Base-by-base conservation (phyloP, 176 grass and related monocot genomes). In the Dactylis glomerata region DNA sequence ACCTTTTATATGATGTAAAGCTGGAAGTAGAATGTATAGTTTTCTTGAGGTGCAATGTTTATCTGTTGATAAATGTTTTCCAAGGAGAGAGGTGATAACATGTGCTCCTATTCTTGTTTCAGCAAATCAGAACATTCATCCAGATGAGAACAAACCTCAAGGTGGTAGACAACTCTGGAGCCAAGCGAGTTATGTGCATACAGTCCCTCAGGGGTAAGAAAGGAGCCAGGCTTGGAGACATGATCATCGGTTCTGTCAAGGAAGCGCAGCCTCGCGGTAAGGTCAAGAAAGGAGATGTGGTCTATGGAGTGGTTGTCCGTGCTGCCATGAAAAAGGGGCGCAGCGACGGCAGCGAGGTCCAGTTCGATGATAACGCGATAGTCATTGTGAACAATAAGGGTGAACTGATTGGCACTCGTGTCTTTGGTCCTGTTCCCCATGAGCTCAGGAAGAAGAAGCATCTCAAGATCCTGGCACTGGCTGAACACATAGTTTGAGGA, bases 121-220 rank as follows among this genome's bases (percentile, higher is more conserved):
- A 99, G 96, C 93, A 93, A 95, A 90, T 92, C 82, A 95, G 96
- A 85, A 95, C 96, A 68, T 98, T 98, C 83, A 91, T 98, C 78
- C 96, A 95, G 79, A 95, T 94, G 93, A 92, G 93, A 81, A 98
- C 96, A 28, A 98, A 94, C 63, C 93, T 98, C 22, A 98, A 96
- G 81, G 96, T 96, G 23, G 96, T 92, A 8, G 96, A 96, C 81
- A 98, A 98, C 77, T 98, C 96, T 0, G 93, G 96, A 11, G 96
- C 96, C 22, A 98, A 93, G 82, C 89, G 93, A 0, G 96, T 98
- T 19, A 98, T 98, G 96, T 96, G 96, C 83, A 98, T 96, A 61
- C 93, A 95, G 84, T 72, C 91, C 31, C 56, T 95, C 58, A 89
- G 92, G 81, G 87, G 91, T 31, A 94, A 87, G 83, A 92, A 85